A percentile compares a stretch with the other conserved stretches of the same genome.
phyloP scores from a whole-genome alignment of 768 basidiomycete genomes.

The Tylopilus sp. region DNA sequence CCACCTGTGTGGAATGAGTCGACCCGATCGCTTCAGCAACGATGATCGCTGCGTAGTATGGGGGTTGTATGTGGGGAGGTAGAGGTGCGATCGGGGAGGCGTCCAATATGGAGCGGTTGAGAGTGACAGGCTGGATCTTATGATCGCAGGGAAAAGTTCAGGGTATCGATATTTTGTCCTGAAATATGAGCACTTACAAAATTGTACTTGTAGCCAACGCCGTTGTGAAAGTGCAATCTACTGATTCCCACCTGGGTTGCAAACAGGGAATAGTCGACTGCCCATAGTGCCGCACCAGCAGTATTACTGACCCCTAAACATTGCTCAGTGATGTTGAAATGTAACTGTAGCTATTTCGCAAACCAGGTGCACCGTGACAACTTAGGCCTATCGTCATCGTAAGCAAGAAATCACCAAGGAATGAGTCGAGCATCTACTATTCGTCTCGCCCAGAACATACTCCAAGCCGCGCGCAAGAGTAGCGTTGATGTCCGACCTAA shows the following conservation, averaged over 20 bases:
- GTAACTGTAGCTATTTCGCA: neutral
- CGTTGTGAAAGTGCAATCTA: constrained; percentile 60
- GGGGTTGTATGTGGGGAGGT: constrained; percentile 59
- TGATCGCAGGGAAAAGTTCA: constrained; percentile 30
- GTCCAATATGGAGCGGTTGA: constrained; percentile 57
- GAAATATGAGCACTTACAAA: constrained; percentile 36
- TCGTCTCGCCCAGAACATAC: constrained; percentile 66
- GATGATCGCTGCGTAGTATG: constrained; percentile 64
- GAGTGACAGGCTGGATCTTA: constrained; percentile 62
- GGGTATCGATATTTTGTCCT: neutral
- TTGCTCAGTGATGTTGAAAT: neutral
- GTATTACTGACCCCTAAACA: constrained; percentile 58
- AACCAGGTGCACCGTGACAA: constrained; percentile 37
- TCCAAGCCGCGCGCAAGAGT: constrained; percentile 43
- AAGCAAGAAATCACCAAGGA: neutral
- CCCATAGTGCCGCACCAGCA: constrained; percentile 72
- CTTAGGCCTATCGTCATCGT: constrained; percentile 23
- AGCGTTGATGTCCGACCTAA: constrained; percentile 51
- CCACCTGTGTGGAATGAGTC: constrained; percentile 37
- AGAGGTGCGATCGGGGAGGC: constrained; percentile 51
- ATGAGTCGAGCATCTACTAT: constrained; percentile 42
- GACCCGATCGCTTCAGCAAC: constrained; percentile 54
- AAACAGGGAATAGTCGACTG: constrained; percentile 60
- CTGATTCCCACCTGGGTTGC: constrained; percentile 54
- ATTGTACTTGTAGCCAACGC: constrained; percentile 70